A percentile compares a stretch with the other conserved stretches of the same genome.
These are phyloP conservation scores for Perkinsela sp. DNA, from an alignment of 208 protist genomes.

Conservation along the genomic window DNA sequence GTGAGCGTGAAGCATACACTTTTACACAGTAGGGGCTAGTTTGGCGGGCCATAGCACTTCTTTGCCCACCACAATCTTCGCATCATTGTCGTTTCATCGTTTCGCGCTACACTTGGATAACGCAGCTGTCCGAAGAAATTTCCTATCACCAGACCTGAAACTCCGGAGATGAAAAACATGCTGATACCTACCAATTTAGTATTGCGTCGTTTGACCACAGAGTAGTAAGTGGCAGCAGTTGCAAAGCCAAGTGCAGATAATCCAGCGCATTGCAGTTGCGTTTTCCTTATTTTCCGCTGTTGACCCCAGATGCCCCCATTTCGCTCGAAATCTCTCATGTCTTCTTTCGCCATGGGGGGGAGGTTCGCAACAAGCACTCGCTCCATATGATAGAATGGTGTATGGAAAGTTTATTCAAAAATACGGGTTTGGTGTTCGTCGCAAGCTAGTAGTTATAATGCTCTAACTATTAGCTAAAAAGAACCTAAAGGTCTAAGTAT, in stretches of 20 bases:
- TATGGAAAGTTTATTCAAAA: too few species aligned
- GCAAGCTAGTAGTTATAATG: too few species aligned
- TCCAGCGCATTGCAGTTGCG: constrained; percentile 32
- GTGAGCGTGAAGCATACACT: background rate
- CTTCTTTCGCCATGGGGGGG: constrained; percentile 53
- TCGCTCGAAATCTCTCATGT: constrained; percentile 38
- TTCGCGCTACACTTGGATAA: constrained; percentile 39
- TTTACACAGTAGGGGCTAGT: background rate
- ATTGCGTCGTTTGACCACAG: constrained; percentile 21
- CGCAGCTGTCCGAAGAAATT: constrained; percentile 35
- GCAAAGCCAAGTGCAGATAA: constrained; percentile 11
- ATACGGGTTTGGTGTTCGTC: too few species aligned
- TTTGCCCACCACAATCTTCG: constrained; percentile 66
- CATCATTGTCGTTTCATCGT: constrained; percentile 62
- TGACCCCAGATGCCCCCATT: constrained; percentile 43
- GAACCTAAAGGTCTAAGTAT: constrained; percentile 50
- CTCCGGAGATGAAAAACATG: constrained; percentile 35
- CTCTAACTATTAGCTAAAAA: constrained; percentile 1
- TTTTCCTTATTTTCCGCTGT: constrained; percentile 32
- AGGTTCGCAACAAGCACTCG: constrained; percentile 41
- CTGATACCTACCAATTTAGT: constrained; percentile 40
- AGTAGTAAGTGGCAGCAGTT: constrained; percentile 19
- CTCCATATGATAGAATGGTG: constrained; percentile 3
- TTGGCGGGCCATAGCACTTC: constrained; percentile 15
- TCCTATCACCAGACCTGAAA: constrained; percentile 15